Percentiles rank a stretch among this genome's conserved stretches.
Evolutionary conservation across 2,329 filamentous ascomycete species (phyloP).

Genomic region (Phaeomoniella chlamydospora): DNA sequence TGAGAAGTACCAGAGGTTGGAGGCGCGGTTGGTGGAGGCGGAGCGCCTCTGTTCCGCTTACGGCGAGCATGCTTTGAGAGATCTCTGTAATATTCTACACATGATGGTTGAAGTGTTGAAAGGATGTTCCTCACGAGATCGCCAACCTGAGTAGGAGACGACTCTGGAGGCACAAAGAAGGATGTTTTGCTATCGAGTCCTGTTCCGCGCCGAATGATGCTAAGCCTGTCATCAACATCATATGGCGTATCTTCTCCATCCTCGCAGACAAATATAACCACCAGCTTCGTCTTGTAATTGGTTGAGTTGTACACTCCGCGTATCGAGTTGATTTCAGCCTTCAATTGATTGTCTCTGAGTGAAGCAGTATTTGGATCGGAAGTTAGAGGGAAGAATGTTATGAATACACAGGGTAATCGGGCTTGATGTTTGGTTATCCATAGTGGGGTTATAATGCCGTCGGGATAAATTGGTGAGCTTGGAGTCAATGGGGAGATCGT

Average conservation of each 20-base stretch:
- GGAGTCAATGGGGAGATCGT: constrained; percentile 83
- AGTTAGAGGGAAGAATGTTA: constrained; percentile 68
- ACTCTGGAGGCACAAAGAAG: constrained; percentile 67
- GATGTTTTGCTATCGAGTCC: constrained; percentile 72
- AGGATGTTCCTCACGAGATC: constrained; percentile 63
- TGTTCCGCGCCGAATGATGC: constrained; percentile 64
- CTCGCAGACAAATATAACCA: constrained; percentile 65
- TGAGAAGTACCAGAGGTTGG: constrained; percentile 75
- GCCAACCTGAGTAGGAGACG: constrained; percentile 55
- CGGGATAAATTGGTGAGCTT: constrained; percentile 69
- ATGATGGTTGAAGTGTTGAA: constrained; percentile 54
- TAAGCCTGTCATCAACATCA: constrained; percentile 60
- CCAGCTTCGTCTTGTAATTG: constrained; percentile 60
- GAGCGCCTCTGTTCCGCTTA: constrained; percentile 66
- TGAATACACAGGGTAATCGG: constrained; percentile 62
- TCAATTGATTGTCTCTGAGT: constrained; percentile 74
- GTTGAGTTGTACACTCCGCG: constrained; percentile 47
- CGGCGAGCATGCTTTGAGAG: constrained; percentile 82
- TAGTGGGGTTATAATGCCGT: constrained; percentile 65
- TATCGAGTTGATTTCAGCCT: constrained; percentile 69
- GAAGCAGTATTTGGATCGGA: constrained; percentile 60
- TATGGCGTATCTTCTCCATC: constrained; percentile 47
- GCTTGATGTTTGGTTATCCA: constrained; percentile 88
- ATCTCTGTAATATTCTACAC: constrained; percentile 85
- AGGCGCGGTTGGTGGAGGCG: constrained; percentile 68